Evolutionary conservation across 1,284 basidiomycete species (phyloP).

Genomic region (Lignosus rhinocerotis): DNA sequence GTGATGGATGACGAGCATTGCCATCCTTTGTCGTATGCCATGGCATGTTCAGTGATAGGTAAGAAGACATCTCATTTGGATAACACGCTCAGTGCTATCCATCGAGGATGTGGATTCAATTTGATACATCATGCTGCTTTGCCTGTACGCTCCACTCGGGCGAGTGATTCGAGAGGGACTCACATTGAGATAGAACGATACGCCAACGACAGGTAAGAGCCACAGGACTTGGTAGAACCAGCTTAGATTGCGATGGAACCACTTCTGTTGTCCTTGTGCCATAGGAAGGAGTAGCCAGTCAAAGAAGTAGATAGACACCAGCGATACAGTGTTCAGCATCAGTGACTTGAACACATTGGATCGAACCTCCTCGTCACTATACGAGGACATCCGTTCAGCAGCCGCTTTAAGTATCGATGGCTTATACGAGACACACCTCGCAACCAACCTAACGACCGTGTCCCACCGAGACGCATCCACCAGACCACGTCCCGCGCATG

Average conservation of each 20-base stretch:
- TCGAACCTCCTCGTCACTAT: conserved; percentile 72
- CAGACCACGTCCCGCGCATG: conserved; percentile 60
- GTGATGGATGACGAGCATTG: not conserved
- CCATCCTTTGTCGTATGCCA: not conserved
- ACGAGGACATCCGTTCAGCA: not conserved
- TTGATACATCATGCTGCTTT: conserved; percentile 1
- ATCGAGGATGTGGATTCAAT: conserved; percentile 3
- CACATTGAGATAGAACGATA: conserved; percentile 77
- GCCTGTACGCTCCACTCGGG: not conserved
- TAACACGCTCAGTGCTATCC: not conserved
- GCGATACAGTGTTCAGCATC: conserved; percentile 66
- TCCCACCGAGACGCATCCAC: conserved; percentile 74
- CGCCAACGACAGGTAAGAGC: conserved; percentile 71
- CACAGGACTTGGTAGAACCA: conserved; percentile 76
- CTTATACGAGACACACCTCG: conserved; percentile 36
- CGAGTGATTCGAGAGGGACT: conserved; percentile 31
- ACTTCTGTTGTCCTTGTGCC: conserved; percentile 60
- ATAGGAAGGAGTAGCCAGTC: conserved; percentile 72
- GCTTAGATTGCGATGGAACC: conserved; percentile 69
- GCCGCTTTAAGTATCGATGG: not conserved
- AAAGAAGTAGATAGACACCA: conserved; percentile 71
- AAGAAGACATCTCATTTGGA: not conserved
- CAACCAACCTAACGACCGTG: conserved; percentile 54
- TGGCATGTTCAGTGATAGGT: conserved; percentile 1
- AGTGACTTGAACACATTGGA: conserved; percentile 72